phyloP scores from a whole-genome alignment of 441 rosid genomes.

The Gossypium davidsonii region DNA sequence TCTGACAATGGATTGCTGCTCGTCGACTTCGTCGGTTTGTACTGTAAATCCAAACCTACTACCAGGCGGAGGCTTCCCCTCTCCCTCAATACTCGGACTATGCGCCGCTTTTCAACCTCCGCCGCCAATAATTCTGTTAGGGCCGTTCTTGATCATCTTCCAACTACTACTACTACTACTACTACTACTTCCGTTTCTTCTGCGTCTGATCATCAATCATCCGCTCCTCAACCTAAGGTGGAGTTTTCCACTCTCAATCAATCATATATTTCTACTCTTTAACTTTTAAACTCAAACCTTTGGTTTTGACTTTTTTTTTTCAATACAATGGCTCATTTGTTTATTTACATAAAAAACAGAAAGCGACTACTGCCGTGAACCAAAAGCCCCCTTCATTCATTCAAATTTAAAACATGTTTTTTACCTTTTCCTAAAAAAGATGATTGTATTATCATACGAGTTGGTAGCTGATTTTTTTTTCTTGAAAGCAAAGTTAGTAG shows the following conservation, averaged over 20 bases:
- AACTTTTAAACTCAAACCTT: not conserved
- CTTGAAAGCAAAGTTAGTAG: not conserved
- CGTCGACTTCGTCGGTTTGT: constrained; percentile 71
- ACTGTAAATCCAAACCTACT: constrained; percentile 43
- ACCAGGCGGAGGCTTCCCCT: constrained; percentile 52
- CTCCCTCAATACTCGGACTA: constrained; percentile 20
- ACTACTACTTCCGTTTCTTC: not conserved
- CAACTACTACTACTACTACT: constrained; percentile 4
- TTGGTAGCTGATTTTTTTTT: not conserved
- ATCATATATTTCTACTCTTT: not conserved
- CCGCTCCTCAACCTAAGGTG: constrained; percentile 35
- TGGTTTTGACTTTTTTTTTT: not conserved
- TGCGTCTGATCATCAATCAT: constrained; percentile 20
- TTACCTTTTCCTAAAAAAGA: not conserved
- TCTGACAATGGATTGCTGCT: constrained; percentile 29
- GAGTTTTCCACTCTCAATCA: not conserved
- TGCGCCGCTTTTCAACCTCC: constrained; percentile 21
- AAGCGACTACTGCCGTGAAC: not conserved
- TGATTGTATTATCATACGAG: not conserved
- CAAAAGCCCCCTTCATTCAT: not conserved
- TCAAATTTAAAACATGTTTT: not conserved
- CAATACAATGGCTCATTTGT: not conserved
- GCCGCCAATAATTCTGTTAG: constrained; percentile 27
- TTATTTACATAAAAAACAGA: not conserved
- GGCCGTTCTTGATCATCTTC: constrained; percentile 44